Conservation (phyloP, 805 yeast genomes). For the Metschnikowia baotianmanensis region DNA sequence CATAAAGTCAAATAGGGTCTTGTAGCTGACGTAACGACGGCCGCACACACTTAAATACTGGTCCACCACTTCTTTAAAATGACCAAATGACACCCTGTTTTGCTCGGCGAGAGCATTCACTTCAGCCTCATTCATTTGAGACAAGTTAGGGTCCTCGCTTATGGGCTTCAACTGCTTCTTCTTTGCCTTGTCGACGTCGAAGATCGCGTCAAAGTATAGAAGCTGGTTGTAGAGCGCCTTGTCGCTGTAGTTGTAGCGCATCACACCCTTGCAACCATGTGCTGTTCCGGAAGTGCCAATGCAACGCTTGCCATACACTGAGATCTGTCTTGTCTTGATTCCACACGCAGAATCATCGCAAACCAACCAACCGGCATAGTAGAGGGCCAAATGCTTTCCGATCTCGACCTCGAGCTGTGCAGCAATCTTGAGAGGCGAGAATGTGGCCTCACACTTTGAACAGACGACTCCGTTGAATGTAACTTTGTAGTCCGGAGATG, state of each 20-base stretch:
- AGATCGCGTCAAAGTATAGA: slow-evolving; percentile 71
- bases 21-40: slow-evolving; percentile 85
- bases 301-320: slow-evolving; percentile 88
- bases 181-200: slow-evolving; percentile 79
- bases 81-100: slow-evolving; percentile 59
- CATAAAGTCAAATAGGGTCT: slow-evolving; percentile 69
- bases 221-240: slow-evolving; percentile 83
- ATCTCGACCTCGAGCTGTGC: slow-evolving; percentile 74
- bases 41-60: slow-evolving; percentile 81
- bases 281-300: slow-evolving; percentile 62
- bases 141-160: slow-evolving; percentile 23
- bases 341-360: slow-evolving; percentile 90
- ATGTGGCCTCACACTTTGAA: slow-evolving; percentile 49
- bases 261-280: slow-evolving; percentile 72
- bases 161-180: slow-evolving; percentile 53
- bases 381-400: slow-evolving; percentile 64
- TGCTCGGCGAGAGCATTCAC: slow-evolving; percentile 76
- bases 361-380: slow-evolving; percentile 80
- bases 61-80: slow-evolving; percentile 57
- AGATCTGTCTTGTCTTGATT: slow-evolving; percentile 73
- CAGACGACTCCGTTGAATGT: slow-evolving; percentile 73
- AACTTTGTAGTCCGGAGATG: slow-evolving; percentile 58
- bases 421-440: slow-evolving; percentile 56
- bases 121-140: slow-evolving; percentile 44
- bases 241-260: slow-evolving; percentile 74